phyloP scores from a whole-genome alignment of 805 yeast genomes.

The Metschnikowia peoriensis region DNA sequence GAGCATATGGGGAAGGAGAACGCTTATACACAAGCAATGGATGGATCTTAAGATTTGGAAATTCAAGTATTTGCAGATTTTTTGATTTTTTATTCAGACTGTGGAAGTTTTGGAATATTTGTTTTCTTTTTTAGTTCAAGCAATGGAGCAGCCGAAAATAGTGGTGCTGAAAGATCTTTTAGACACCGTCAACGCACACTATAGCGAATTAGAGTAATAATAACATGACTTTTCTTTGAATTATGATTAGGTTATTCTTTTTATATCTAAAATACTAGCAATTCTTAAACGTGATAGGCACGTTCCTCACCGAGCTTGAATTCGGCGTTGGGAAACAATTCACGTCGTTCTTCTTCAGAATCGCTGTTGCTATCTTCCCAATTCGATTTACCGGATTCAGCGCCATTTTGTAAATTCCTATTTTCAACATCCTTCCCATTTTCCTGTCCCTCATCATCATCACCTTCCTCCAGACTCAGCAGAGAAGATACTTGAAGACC shows the following conservation, averaged over 20 bases:
- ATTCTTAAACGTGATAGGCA: constrained; percentile 7
- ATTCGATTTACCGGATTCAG: background rate
- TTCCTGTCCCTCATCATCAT: constrained; percentile 3
- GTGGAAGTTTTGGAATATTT: too few relatives aligned
- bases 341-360: constrained; percentile 8
- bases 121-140: too few relatives aligned
- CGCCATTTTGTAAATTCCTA: background rate
- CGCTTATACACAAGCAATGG: background rate
- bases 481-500: background rate
- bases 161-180: too few relatives aligned
- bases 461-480: constrained; percentile 8
- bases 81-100: too few relatives aligned
- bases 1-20: background rate
- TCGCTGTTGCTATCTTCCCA: constrained; percentile 7
- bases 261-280: too few relatives aligned
- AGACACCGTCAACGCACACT: too few relatives aligned
- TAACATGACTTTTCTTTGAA: background rate
- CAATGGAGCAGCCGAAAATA: too few relatives aligned
- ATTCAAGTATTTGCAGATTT: too few relatives aligned
- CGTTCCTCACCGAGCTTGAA: constrained; percentile 13
- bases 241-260: background rate
- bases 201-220: too few relatives aligned
- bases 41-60: background rate
- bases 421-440: constrained; percentile 1
- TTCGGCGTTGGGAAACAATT: constrained; percentile 12